A percentile compares a stretch with the other conserved stretches of the same genome.
phyloP scores from a whole-genome alignment of 169 alveolate species.

The Theileria luwenshuni region DNA sequence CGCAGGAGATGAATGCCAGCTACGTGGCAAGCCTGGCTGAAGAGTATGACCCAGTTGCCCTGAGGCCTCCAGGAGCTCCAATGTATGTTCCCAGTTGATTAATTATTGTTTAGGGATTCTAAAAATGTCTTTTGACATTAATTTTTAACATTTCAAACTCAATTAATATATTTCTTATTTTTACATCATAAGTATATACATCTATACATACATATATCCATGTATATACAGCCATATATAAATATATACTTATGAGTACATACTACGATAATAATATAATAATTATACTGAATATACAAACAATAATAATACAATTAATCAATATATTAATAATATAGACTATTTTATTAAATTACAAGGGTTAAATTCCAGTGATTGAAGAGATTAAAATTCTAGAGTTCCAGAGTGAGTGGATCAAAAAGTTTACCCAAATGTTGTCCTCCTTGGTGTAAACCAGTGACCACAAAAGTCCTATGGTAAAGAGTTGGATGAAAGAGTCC shows the following conservation, averaged over 20 bases:
- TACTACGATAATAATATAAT: too few species aligned
- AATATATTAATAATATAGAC: not conserved
- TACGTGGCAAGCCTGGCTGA: constrained; percentile 59
- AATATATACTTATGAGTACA: too few species aligned
- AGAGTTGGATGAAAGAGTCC: constrained; percentile 51
- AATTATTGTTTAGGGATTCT: constrained; percentile 28
- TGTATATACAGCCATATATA: not conserved
- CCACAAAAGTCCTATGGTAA: constrained; percentile 66
- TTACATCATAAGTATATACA: too few species aligned
- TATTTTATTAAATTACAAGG: too few species aligned
- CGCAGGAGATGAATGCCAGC: constrained; percentile 56
- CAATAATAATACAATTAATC: not conserved
- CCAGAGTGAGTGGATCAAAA: constrained; percentile 73
- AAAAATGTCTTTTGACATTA: constrained; percentile 23
- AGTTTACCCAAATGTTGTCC: constrained; percentile 41
- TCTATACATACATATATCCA: not conserved
- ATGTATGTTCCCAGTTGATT: constrained; percentile 35
- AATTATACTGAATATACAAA: not conserved
- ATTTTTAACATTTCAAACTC: not conserved
- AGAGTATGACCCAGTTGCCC: constrained; percentile 73
- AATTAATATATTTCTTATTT: too few species aligned
- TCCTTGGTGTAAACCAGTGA: constrained; percentile 42
- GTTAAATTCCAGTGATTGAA: constrained; percentile 30
- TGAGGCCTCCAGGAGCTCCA: constrained; percentile 63
- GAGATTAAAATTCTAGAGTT: constrained; percentile 69